These are phyloP conservation scores for Fraxinus velutina DNA, from an alignment of 305 asterid species.

Conservation along the genomic window DNA sequence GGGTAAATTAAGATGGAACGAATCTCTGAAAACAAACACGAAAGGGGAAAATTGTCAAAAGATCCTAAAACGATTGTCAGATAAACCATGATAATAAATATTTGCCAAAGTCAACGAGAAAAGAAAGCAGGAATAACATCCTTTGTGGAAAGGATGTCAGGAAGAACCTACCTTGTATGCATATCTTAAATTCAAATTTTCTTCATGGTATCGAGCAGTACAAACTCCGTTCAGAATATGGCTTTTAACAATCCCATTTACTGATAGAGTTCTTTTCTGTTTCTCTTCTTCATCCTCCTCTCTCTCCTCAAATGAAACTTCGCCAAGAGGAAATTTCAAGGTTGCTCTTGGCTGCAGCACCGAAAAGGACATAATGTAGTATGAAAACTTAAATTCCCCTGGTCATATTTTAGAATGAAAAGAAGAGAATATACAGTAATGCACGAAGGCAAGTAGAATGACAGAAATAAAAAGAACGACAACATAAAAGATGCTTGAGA, in stretches of 20 bases:
- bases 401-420: neutral
- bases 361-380: neutral
- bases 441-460: neutral
- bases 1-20: neutral
- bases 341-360: constrained; percentile 73
- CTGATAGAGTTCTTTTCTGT: constrained; percentile 44
- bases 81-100: neutral
- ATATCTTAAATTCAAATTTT: constrained; percentile 59
- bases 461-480: neutral
- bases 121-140: neutral
- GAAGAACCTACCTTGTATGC: constrained; percentile 63
- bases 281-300: constrained; percentile 66
- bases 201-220: constrained; percentile 65
- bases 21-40: neutral
- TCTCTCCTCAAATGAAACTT: constrained; percentile 69
- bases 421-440: neutral
- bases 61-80: neutral
- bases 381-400: neutral
- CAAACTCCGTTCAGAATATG: constrained; percentile 60
- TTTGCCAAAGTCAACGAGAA: neutral
- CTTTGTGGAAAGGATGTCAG: neutral
- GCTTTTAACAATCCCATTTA: constrained; percentile 57
- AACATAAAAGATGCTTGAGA: neutral
- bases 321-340: constrained; percentile 74
- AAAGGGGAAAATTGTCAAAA: neutral